Evolutionary conservation across 1,284 basidiomycete species (phyloP).

Genomic region (Tilletiaria anomala): DNA sequence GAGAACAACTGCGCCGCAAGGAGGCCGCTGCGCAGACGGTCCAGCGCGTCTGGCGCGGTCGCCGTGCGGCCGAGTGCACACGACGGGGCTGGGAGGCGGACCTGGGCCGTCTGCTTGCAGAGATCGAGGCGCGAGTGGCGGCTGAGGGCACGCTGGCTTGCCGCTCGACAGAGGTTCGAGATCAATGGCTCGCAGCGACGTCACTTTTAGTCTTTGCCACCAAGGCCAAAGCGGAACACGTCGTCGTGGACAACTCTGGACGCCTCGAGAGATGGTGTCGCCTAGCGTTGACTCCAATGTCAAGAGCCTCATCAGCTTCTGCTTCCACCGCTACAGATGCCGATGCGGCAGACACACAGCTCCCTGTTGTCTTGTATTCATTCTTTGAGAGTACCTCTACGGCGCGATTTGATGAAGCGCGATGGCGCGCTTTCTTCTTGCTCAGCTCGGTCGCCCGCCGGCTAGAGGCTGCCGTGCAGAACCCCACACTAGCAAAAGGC

Average conservation of each 20-base stretch:
- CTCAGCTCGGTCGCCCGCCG: not conserved
- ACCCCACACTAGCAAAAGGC: not conserved
- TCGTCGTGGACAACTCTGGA: not conserved
- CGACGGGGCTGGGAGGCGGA: not conserved
- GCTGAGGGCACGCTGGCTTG: not conserved
- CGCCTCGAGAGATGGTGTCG: no score
- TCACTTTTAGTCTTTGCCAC: no score
- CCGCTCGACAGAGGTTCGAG: not conserved
- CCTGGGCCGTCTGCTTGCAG: not conserved
- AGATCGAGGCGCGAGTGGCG: not conserved
- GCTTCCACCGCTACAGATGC: no score
- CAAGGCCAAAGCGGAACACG: no score
- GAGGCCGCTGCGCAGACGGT: not conserved
- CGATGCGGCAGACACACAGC: no score
- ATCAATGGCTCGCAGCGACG: not conserved
- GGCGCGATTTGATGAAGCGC: no score
- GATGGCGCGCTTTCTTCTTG: no score
- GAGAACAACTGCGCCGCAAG: constrained; percentile 1
- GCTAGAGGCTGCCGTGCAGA: not conserved
- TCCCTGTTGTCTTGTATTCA: no score
- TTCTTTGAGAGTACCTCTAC: no score
- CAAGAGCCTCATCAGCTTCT: no score
- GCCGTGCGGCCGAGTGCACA: not conserved
- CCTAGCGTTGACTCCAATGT: no score
- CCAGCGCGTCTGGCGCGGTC: constrained; percentile 1